phyloP scores from a whole-genome alignment of 331 rosid genomes.

The Stylosanthes scabra region DNA sequence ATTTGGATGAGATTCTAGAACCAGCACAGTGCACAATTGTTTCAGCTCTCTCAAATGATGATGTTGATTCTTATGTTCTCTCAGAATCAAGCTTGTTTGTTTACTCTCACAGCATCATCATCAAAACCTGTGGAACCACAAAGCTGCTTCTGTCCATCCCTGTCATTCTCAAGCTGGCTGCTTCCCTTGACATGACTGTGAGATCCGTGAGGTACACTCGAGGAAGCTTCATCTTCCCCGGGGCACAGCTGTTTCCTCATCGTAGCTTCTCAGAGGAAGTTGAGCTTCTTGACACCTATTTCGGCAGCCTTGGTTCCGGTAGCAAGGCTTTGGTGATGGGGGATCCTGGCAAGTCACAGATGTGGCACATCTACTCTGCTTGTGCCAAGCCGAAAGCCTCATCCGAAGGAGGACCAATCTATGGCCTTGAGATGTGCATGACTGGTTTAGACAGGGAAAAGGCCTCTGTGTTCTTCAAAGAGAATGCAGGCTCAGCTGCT shows the following conservation, averaged over 20 bases:
- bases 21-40: constrained; percentile 95
- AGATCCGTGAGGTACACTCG: constrained; percentile 84
- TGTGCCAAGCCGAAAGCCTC: constrained; percentile 43
- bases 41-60: constrained; percentile 66
- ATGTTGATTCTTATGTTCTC: constrained; percentile 85
- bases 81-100: constrained; percentile 91
- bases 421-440: constrained; percentile 94
- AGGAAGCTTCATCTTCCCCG: constrained; percentile 87
- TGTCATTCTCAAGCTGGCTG: constrained; percentile 67
- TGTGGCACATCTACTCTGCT: constrained; percentile 88
- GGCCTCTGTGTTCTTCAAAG: constrained; percentile 81
- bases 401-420: constrained; percentile 48
- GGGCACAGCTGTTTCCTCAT: constrained; percentile 84
- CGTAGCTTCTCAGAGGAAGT: constrained; percentile 83
- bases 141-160: constrained; percentile 85
- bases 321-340: constrained; percentile 78
- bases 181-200: constrained; percentile 62
- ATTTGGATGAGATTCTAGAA: constrained; percentile 75
- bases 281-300: constrained; percentile 69
- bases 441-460: constrained; percentile 71
- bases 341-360: constrained; percentile 53
- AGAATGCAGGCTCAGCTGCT: constrained; percentile 56
- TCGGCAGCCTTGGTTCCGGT: constrained; percentile 66
- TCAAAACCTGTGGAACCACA: constrained; percentile 92
- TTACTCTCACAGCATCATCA: constrained; percentile 73